Percentiles rank a stretch among this genome's conserved stretches.
Conservation (phyloP, 106 monocot species). For the Platanthera zijinensis region DNA sequence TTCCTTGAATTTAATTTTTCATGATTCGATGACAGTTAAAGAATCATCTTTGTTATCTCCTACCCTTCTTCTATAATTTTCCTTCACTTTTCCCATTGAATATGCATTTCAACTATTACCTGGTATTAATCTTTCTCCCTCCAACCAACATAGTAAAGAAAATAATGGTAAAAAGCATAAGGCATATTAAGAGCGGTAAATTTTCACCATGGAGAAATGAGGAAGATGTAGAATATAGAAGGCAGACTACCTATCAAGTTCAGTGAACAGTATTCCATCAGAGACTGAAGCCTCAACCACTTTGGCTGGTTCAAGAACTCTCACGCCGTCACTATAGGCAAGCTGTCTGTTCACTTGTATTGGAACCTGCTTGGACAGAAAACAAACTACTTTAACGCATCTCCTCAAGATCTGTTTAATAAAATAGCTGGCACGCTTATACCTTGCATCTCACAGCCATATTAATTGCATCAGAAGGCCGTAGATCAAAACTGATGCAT, state of each 20-base stretch:
- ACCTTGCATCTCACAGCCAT: conserved; percentile 91
- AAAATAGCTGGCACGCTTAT: neutral
- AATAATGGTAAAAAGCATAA: neutral
- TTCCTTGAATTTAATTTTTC: neutral
- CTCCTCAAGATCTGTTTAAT: neutral
- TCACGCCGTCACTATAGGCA: conserved; percentile 86
- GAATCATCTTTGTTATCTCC: neutral
- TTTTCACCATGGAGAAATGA: no score
- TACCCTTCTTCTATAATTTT: neutral
- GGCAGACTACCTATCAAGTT: conserved; percentile 58
- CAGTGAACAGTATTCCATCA: conserved; percentile 60
- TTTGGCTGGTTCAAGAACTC: conserved; percentile 63
- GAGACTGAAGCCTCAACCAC: conserved; percentile 21
- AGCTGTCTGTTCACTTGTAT: conserved; percentile 87
- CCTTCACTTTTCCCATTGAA: neutral
- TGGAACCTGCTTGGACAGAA: conserved; percentile 46
- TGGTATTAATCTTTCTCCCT: neutral
- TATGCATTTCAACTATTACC: neutral
- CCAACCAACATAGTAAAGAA: neutral
- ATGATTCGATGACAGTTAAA: neutral
- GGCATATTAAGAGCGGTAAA: neutral
- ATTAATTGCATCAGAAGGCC: conserved; percentile 95
- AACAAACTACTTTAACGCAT: neutral
- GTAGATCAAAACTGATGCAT: conserved; percentile 57
- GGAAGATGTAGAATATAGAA: neutral